Percentiles rank a stretch among this genome's conserved stretches.
phyloP scores from a whole-genome alignment of 768 basidiomycete species.

The Amanita inopinata region DNA sequence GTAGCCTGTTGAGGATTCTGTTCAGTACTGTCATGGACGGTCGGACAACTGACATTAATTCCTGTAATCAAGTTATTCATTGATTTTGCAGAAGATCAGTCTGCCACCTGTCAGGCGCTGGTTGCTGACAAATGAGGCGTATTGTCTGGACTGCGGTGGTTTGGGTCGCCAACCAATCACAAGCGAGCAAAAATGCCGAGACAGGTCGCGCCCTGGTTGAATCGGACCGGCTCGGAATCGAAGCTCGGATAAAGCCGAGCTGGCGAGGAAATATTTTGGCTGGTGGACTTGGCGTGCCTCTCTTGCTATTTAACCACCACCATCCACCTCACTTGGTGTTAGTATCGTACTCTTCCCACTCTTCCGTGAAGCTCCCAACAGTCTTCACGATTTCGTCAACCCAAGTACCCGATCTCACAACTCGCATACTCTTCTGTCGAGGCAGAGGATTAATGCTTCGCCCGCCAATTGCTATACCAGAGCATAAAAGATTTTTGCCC shows the following conservation, averaged over 20 bases:
- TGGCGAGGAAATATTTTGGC: not conserved
- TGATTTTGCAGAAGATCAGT: too few species aligned
- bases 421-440: constrained; percentile 48
- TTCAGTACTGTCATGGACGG: not conserved
- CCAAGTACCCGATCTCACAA: constrained; percentile 29
- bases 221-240: constrained; percentile 5
- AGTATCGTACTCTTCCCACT: not conserved
- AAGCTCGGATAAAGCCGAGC: constrained; percentile 3
- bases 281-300: not conserved
- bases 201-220: too few species aligned
- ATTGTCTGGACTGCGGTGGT: too few species aligned
- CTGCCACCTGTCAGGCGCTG: too few species aligned
- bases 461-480: constrained; percentile 68
- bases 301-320: constrained; percentile 8
- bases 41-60: too few species aligned
- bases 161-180: too few species aligned
- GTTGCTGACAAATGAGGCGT: too few species aligned
- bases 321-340: constrained; percentile 3
- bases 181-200: not conserved
- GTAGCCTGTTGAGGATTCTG: not conserved
- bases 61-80: too few species aligned
- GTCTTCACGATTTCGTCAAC: constrained; percentile 58
- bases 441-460: constrained; percentile 91
- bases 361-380: constrained; percentile 1
- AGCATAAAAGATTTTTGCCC: constrained; percentile 50